Evolutionary conservation across 1,139 yeast species (phyloP).

Genomic region (Yamadazyma sp.): DNA sequence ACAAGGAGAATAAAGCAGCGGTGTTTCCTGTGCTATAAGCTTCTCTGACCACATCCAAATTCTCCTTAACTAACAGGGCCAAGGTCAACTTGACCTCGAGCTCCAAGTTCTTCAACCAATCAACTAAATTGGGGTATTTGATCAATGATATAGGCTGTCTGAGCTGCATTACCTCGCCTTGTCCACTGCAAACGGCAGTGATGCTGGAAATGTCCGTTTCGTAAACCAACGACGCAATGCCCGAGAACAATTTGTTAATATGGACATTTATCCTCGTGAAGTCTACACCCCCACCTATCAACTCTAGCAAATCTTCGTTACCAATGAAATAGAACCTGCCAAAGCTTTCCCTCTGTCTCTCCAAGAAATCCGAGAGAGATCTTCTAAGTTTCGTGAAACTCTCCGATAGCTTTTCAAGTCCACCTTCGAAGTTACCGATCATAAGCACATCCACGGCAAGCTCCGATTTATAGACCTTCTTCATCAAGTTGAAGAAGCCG

Average conservation of each 20-base stretch:
- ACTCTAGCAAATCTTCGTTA: conserved; percentile 83
- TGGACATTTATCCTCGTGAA: conserved; percentile 55
- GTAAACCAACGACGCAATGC: conserved; percentile 49
- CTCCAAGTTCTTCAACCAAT: conserved; percentile 69
- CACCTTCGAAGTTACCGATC: conserved; percentile 49
- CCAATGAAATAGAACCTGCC: conserved; percentile 89
- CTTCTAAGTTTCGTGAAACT: conserved; percentile 58
- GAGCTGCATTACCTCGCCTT: conserved; percentile 60
- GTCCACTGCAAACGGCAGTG: conserved; percentile 54
- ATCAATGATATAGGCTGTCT: conserved; percentile 44
- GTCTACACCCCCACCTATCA: conserved; percentile 68
- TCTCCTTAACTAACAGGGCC: conserved; percentile 22
- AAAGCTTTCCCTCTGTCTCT: conserved; percentile 71
- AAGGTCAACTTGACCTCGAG: conserved; percentile 50
- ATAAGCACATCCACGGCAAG: conserved; percentile 58
- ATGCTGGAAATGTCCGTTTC: conserved; percentile 40
- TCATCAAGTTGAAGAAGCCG: conserved; percentile 57
- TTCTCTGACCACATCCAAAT: conserved; percentile 8
- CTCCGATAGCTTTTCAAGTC: conserved; percentile 55
- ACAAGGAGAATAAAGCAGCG: conserved; percentile 7
- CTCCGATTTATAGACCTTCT: conserved; percentile 50
- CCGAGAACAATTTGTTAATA: conserved; percentile 71
- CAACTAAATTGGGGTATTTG: conserved; percentile 47
- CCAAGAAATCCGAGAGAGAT: conserved; percentile 77
- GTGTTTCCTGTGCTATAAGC: conserved; percentile 13